These are phyloP conservation scores for Orbilia quercus DNA, from an alignment of 2,329 filamentous ascomycete genomes.

Conservation along the genomic window DNA sequence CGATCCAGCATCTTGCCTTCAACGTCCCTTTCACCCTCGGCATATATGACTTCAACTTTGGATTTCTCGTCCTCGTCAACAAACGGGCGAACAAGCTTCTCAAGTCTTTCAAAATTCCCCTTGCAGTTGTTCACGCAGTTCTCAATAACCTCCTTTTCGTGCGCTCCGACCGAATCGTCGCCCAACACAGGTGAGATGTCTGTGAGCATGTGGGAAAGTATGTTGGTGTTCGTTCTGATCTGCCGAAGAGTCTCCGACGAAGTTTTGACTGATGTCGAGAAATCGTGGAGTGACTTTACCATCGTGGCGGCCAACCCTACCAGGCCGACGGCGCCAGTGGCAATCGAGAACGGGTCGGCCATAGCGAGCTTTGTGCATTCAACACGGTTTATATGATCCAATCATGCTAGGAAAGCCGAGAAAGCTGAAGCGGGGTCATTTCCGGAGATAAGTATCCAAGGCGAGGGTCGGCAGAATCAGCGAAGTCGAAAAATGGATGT, in stretches of 20 bases:
- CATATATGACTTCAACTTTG: background rate
- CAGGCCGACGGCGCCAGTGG: constrained; percentile 35
- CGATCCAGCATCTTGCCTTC: constrained; percentile 3
- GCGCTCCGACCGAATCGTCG: constrained; percentile 31
- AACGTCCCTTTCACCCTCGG: background rate
- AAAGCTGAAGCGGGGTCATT: too few relatives aligned
- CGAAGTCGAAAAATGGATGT: too few relatives aligned
- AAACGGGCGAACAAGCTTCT: constrained; percentile 42
- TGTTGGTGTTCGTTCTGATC: constrained; percentile 40
- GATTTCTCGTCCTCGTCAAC: background rate
- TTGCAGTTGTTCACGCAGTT: constrained; percentile 46
- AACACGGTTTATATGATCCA: background rate
- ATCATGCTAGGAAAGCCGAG: background rate
- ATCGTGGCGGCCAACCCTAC: constrained; percentile 28
- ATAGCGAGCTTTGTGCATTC: constrained; percentile 2
- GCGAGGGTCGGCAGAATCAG: too few relatives aligned
- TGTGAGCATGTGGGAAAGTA: constrained; percentile 47
- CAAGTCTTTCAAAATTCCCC: constrained; percentile 41
- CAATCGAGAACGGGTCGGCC: constrained; percentile 52
- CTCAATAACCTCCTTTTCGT: constrained; percentile 46
- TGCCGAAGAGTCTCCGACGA: constrained; percentile 42
- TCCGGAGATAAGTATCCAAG: too few relatives aligned
- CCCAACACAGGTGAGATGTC: constrained; percentile 41
- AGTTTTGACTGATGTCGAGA: constrained; percentile 39
- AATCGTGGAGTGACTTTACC: constrained; percentile 46